A percentile compares a stretch with the other conserved stretches of the same genome.
phyloP scores from a whole-genome alignment of 2,329 filamentous ascomycete species.

The Claviceps digitariae region DNA sequence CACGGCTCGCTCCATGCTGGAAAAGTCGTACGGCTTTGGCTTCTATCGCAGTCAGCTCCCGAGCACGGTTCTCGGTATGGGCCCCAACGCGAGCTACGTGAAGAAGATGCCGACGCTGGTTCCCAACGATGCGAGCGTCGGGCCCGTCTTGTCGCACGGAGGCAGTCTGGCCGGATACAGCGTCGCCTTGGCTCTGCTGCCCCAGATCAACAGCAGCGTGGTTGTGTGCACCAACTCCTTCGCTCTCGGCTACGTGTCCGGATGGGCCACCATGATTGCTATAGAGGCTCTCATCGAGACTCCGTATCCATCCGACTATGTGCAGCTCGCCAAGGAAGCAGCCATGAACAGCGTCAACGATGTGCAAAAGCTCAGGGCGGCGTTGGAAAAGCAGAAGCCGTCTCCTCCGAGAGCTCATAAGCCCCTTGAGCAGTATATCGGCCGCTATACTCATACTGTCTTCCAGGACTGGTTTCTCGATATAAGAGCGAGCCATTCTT shows the following conservation, averaged over 20 bases:
- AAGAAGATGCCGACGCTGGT: background rate
- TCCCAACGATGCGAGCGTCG: background rate
- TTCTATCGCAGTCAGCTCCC: background rate
- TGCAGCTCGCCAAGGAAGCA: background rate
- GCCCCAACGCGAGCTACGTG: background rate
- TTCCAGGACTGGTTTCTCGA: background rate
- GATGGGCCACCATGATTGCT: background rate
- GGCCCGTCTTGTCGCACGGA: background rate
- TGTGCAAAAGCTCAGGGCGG: background rate
- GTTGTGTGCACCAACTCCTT: background rate
- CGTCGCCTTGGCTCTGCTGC: background rate
- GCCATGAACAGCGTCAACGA: background rate
- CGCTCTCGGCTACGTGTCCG: background rate
- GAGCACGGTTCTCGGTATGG: background rate
- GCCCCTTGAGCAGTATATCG: background rate
- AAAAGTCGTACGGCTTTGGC: background rate
- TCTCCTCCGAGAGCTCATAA: background rate
- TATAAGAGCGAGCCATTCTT: background rate
- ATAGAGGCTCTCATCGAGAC: background rate
- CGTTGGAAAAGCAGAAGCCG: background rate
- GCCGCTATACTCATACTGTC: background rate
- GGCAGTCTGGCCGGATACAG: background rate
- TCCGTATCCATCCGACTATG: background rate
- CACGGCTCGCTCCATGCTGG: background rate
- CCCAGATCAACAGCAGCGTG: background rate